Evolutionary conservation across 129 eudicot species (phyloP).

Genomic region (Artemisia annua): DNA sequence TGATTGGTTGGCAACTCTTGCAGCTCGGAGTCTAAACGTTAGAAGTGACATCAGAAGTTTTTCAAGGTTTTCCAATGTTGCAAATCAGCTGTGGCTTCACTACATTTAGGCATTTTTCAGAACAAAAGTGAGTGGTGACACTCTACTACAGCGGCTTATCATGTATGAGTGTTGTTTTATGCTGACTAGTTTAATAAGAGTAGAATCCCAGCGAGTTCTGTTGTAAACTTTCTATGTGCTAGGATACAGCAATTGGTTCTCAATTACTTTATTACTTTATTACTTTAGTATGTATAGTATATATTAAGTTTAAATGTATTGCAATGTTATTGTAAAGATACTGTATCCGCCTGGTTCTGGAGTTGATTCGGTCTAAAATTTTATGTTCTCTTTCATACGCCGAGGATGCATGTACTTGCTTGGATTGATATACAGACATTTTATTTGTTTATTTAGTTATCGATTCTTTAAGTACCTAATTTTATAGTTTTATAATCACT

Average conservation of each 20-base stretch:
- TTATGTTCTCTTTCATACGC: constrained; percentile 3
- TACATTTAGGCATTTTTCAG: constrained; percentile 10
- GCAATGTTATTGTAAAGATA: background rate
- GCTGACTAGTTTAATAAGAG: constrained; percentile 3
- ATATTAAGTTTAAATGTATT: background rate
- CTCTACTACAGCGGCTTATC: background rate
- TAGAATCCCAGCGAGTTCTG: constrained; percentile 18
- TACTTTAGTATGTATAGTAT: constrained; percentile 18
- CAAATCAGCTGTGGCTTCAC: background rate
- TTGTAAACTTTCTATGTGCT: constrained; percentile 24
- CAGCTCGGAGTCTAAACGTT: constrained; percentile 12
- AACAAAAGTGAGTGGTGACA: background rate
- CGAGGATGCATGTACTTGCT: background rate
- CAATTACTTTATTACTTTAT: constrained; percentile 4
- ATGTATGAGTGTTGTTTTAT: constrained; percentile 1
- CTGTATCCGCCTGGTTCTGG: constrained; percentile 15
- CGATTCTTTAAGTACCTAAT: no score
- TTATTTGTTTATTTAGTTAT: no score
- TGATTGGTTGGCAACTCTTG: constrained; percentile 2
- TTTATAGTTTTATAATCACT: no score
- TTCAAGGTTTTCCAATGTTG: constrained; percentile 9
- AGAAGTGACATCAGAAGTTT: background rate
- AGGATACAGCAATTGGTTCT: background rate
- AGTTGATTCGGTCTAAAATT: constrained; percentile 4
- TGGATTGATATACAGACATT: background rate